phyloP scores from a whole-genome alignment of 192 early-diverging fungal species.

The Physocladia obscura region DNA sequence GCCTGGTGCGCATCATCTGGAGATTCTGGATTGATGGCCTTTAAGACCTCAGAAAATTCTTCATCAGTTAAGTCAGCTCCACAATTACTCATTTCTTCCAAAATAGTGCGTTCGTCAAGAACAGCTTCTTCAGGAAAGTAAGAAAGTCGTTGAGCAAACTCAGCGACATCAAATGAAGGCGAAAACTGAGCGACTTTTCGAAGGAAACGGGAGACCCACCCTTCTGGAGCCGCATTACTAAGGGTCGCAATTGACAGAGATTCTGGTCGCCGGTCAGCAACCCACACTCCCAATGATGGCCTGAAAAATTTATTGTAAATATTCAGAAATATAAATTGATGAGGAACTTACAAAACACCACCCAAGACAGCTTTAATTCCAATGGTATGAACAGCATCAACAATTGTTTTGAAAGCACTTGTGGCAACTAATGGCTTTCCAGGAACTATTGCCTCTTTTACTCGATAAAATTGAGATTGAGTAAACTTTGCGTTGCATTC shows the following conservation, averaged over 20 bases:
- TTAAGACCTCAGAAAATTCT: not conserved
- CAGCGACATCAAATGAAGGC: conserved; percentile 13
- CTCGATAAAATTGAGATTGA: conserved; percentile 3
- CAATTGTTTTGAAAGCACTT: conserved; percentile 1
- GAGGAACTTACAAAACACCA: not conserved
- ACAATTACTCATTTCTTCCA: not conserved
- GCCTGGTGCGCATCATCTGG: not conserved
- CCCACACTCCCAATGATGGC: conserved; percentile 14
- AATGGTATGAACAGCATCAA: conserved; percentile 13
- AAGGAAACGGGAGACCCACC: conserved; percentile 8
- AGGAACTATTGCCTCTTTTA: conserved; percentile 22
- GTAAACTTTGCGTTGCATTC: not conserved
- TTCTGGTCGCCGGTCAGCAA: not conserved
- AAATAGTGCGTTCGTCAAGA: not conserved
- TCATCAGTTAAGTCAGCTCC: not conserved
- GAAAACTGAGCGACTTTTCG: not conserved
- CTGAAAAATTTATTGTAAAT: not conserved
- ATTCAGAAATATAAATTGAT: not conserved
- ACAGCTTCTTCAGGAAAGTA: not conserved
- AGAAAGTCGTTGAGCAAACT: not conserved
- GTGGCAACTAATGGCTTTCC: conserved; percentile 20
- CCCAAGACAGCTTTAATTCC: conserved; percentile 3
- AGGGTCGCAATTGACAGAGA: not conserved
- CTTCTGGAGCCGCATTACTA: not conserved
- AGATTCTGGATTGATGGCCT: not conserved